Base-by-base conservation (phyloP, 2,329 filamentous ascomycete genomes). In the Rhexocercosporidium sp. region DNA sequence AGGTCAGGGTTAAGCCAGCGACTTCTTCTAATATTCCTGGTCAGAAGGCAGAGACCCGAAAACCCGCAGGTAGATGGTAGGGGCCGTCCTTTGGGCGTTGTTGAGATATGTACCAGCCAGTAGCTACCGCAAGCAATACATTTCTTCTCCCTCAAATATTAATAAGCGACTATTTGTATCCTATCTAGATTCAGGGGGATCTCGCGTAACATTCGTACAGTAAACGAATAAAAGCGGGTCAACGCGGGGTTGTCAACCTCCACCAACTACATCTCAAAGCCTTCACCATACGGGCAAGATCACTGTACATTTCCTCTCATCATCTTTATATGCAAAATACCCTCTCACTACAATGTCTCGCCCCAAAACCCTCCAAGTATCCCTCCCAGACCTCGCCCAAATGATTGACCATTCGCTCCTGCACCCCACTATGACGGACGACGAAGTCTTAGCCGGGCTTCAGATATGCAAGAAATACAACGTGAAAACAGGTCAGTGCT, bases 331-430 rank as follows among this genome's bases (percentile, higher is more conserved):
- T 18, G n/a, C 41, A 1, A 20, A 44, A 47, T 3, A 47, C n/a
- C 2, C 3, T 9, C n/a, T 22, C 18, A 39, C 12, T 11, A 16
- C 22, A 29, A 60, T 60, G 57, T 64, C 51, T 22, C 54, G 64
- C 8, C 64, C 69, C 8, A 63, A 59, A 62, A 70, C 77, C 29
- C 75, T 84, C 69, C 78, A 72, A 0, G 79, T 84, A n/a, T 81
- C 82, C 22, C 75, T 85, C 0, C 69, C 75, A 39, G 79, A 84
- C 66, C 75, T 88, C 62, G 83, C 85, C 69, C 84, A 84, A 70
- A 80, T 81, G 77, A 88, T 89, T 70, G 86, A 89, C 70, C 86
- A 89, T 75, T 88, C 86, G 14, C 82, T 90, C 18, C 81, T 89
- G 0, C 86, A 88, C 71, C 88, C 87, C 4, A 87, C 85, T 62